Evolutionary conservation across 306 rosid species (phyloP).

Genomic region (Lathyrus sativus): DNA sequence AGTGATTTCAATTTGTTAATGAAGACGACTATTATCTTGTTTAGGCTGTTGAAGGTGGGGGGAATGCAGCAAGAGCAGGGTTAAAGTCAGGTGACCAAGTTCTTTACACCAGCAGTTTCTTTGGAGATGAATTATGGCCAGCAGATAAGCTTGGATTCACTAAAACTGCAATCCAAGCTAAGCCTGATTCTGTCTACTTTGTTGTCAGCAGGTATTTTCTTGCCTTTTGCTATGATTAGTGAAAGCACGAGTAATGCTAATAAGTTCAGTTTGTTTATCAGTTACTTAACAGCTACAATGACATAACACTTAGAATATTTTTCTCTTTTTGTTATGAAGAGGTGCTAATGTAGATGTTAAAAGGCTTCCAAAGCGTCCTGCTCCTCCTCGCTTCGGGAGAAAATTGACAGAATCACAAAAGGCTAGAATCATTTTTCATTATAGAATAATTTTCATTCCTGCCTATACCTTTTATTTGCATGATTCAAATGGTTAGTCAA

Average conservation of each 20-base stretch:
- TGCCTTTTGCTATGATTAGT: conserved; percentile 13
- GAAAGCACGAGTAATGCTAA: neutral
- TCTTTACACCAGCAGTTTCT: conserved; percentile 93
- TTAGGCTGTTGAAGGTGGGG: conserved; percentile 94
- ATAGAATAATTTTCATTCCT: conserved; percentile 6
- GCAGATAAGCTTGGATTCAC: conserved; percentile 99
- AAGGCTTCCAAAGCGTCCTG: conserved; percentile 81
- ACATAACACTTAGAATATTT: conserved; percentile 12
- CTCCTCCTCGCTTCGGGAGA: conserved; percentile 92
- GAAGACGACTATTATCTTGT: conserved; percentile 29
- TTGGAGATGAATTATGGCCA: conserved; percentile 99
- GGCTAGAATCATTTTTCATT: conserved; percentile 53
- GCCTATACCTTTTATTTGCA: conserved; percentile 15
- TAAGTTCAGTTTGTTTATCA: neutral
- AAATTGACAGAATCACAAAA: conserved; percentile 81
- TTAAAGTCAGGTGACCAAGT: conserved; percentile 90
- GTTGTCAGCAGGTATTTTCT: conserved; percentile 84
- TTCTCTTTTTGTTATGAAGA: conserved; percentile 45
- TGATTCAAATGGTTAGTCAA: conserved; percentile 24
- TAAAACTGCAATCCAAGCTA: conserved; percentile 93
- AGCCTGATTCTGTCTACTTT: conserved; percentile 93
- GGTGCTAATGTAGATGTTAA: conserved; percentile 89
- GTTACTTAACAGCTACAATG: conserved; percentile 10
- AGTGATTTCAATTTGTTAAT: conserved; percentile 11
- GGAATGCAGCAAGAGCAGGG: conserved; percentile 97